Percentiles rank a stretch among this genome's conserved stretches.
Conservation (phyloP, 225 moss, liverwort and hornwort genomes). For the Straminergon stramineum region DNA sequence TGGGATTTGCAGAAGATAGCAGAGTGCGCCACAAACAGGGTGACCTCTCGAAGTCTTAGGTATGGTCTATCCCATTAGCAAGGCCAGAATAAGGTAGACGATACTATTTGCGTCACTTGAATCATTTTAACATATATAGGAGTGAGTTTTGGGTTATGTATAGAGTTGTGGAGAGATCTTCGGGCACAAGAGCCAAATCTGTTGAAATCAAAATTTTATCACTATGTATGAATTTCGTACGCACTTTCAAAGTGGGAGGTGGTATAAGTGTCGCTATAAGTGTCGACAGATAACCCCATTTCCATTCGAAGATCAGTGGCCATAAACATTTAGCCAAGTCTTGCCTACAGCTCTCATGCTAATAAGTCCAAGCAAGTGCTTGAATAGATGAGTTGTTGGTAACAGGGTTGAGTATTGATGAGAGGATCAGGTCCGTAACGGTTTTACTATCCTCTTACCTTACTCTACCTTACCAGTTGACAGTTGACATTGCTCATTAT, state of each 20-base stretch:
- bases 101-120: not conserved
- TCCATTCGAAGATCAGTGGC: not conserved
- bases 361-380: not conserved
- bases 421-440: not conserved
- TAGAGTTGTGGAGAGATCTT: not conserved
- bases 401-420: not conserved
- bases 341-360: not conserved
- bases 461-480: not conserved
- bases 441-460: not conserved
- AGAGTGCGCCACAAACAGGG: not conserved
- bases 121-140: not conserved
- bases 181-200: not conserved
- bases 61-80: not conserved
- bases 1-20: not conserved
- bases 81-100: not conserved
- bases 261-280: not conserved
- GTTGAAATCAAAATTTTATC: not conserved
- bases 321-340: not conserved
- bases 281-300: not conserved
- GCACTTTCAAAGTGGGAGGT: not conserved
- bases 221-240: not conserved
- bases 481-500: not conserved
- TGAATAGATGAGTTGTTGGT: not conserved
- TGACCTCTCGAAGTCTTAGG: not conserved
- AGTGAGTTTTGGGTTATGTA: not conserved